A percentile compares a stretch with the other conserved stretches of the same genome.
Conservation (phyloP, 2,329 filamentous ascomycete genomes). For the Pseudocercospora eumusae region DNA sequence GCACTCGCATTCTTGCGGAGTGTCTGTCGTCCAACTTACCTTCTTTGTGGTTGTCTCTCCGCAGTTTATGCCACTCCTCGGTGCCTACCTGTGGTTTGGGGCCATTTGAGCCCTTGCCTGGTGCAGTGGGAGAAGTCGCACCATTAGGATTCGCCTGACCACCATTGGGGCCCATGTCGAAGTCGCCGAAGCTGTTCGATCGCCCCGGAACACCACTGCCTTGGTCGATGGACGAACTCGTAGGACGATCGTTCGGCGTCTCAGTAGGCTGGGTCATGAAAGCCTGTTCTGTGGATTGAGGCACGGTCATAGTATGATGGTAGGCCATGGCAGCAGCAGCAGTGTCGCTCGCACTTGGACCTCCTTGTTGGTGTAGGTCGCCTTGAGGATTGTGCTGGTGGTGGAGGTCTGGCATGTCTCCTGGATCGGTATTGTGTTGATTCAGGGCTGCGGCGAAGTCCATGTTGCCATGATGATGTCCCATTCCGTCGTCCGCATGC, state of each 20-base stretch:
- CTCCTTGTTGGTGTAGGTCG: constrained; percentile 39
- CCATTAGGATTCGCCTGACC: constrained; percentile 34
- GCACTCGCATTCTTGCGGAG: background rate
- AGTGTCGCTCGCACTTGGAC: constrained; percentile 57
- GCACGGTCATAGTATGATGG: constrained; percentile 59
- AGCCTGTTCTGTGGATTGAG: constrained; percentile 57
- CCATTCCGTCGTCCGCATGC: constrained; percentile 40
- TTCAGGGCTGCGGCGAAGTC: constrained; percentile 42
- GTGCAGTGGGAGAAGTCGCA: constrained; percentile 46
- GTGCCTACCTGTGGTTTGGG: constrained; percentile 87
- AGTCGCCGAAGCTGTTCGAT: constrained; percentile 30
- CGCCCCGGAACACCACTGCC: constrained; percentile 24
- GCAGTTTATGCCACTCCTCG: constrained; percentile 95
- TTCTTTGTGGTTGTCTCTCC: constrained; percentile 98
- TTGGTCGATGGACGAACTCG: constrained; percentile 28
- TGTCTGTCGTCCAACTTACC: constrained; percentile 56
- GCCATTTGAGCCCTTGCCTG: constrained; percentile 38
- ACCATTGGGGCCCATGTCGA: constrained; percentile 22
- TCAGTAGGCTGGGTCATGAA: constrained; percentile 40
- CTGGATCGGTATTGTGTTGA: constrained; percentile 35
- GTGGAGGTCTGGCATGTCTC: constrained; percentile 17
- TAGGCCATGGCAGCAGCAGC: constrained; percentile 58
- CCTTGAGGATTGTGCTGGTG: constrained; percentile 26
- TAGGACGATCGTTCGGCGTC: constrained; percentile 25
- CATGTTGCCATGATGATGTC: constrained; percentile 46